Evolutionary conservation across 345 rosid genomes (phyloP).

Genomic region (Gossypium herbaceum): DNA sequence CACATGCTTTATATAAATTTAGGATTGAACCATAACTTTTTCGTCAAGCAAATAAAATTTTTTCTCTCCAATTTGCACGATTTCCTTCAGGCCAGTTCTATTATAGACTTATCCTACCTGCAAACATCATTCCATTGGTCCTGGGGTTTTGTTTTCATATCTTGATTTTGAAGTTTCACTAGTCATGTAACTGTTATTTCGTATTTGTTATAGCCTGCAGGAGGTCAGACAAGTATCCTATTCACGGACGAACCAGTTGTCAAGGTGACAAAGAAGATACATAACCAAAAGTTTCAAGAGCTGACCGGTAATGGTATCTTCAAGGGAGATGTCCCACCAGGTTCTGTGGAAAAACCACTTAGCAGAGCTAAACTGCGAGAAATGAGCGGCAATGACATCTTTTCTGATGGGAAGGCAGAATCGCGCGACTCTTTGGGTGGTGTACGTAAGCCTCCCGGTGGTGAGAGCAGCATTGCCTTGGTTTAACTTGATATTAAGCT

Average conservation of each 20-base stretch:
- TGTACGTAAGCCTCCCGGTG: slow-evolving; percentile 84
- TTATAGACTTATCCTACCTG: no score
- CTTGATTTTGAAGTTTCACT: neutral
- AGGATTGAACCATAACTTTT: no score
- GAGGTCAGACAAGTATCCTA: slow-evolving; percentile 70
- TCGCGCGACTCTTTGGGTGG: slow-evolving; percentile 72
- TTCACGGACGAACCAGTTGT: slow-evolving; percentile 56
- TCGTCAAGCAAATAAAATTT: no score
- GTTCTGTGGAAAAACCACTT: slow-evolving; percentile 63
- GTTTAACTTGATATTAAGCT: slow-evolving; percentile 14
- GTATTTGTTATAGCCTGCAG: slow-evolving; percentile 30
- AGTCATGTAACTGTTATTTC: neutral
- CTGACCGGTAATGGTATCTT: slow-evolving; percentile 77
- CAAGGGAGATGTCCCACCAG: slow-evolving; percentile 61
- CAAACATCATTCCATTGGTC: no score
- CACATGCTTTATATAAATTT: neutral
- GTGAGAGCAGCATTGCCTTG: slow-evolving; percentile 84
- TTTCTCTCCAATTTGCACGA: no score
- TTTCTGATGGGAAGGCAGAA: slow-evolving; percentile 74
- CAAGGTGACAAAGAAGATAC: slow-evolving; percentile 72
- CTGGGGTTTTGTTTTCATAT: neutral
- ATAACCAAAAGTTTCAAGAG: slow-evolving; percentile 65
- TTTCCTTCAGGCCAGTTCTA: no score
- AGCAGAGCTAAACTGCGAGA: slow-evolving; percentile 73
- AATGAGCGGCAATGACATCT: slow-evolving; percentile 78